A percentile compares a stretch with the other conserved stretches of the same genome.
phyloP scores from a whole-genome alignment of 805 yeast genomes.

The Myxozyma kluyveri region DNA sequence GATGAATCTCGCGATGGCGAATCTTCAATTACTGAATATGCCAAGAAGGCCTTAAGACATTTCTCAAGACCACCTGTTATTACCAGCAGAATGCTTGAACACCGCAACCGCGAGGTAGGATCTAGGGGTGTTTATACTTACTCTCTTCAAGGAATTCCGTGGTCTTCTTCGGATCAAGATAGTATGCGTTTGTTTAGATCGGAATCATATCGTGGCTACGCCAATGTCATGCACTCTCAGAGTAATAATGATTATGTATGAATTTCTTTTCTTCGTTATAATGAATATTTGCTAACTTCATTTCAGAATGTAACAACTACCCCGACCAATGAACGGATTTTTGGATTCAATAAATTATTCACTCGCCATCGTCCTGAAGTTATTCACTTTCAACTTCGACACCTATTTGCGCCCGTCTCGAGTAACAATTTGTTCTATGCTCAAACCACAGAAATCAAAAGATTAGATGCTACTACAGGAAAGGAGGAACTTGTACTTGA shows the following conservation, averaged over 20 bases:
- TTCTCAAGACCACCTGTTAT: no score
- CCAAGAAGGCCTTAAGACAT: no score
- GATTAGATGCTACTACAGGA: conserved; percentile 34
- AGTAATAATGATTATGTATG: not conserved
- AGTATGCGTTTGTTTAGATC: not conserved
- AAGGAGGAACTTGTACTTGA: conserved; percentile 4
- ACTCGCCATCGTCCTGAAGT: conserved; percentile 46
- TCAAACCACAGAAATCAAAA: conserved; percentile 33
- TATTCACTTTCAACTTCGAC: conserved; percentile 58
- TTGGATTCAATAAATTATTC: conserved; percentile 10
- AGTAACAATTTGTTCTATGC: conserved; percentile 34
- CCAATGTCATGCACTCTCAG: not conserved
- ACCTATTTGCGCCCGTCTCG: conserved; percentile 46
- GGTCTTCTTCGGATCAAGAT: not conserved
- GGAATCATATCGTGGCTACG: not conserved
- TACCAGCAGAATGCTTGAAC: no score
- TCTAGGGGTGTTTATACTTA: no score
- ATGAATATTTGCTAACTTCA: not conserved
- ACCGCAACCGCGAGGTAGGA: no score
- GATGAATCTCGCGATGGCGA: no score
- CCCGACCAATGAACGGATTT: conserved; percentile 19
- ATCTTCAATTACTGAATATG: no score
- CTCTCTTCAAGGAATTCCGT: not conserved
- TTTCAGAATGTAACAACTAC: conserved; percentile 7
- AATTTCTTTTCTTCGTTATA: not conserved